Base-by-base conservation (phyloP, 805 yeast species). In the Suhomyces sp. region DNA sequence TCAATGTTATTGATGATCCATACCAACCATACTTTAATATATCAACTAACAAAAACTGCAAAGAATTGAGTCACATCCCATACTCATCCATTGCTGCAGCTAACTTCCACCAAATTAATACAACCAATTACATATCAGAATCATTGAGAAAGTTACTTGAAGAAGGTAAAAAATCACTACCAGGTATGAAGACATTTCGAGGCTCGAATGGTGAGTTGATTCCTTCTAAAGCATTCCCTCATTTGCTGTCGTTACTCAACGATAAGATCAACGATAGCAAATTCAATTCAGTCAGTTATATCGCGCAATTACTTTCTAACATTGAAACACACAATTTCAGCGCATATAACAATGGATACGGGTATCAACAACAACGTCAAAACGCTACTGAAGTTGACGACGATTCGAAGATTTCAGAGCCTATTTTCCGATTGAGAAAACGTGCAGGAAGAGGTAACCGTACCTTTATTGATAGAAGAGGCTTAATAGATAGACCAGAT, bases 1-100 rank as follows among this genome's bases (percentile, higher is more conserved):
- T 84, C 46, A 93, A 93, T 53, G 69, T 84, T 34, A 85, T 96
- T 3, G 96, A 88, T 63, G 90, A 85, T 62, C 83, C 93, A 11
- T 77, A 77, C 52, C 84, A 81, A 52, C 96, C 97, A 10, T 79
- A 74, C 37, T 82, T 87, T 56, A 79, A 85, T 43, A 74, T 87
- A 35, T 72, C 81, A 5, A 63, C 69, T 7, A 69, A 78, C 33
- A 75, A 79, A 18, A 40, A 44, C 21, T 51, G 72, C 27, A 60
- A 74, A 30, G 84, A 81, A 41, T 61, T 79, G 25, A 64, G 70
- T 14, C 88, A 83, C 51, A 70, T 86, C 2, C 91, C 95, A 3
- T 86, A 83, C 53, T 81, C 93, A 9, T 83, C 95, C 1, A 82
- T 87, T 25, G 69, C 70, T 1, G 76, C 88, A 0, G 73, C 85